Conservation (phyloP, 2,329 filamentous ascomycete genomes). For the Fusarium nanum region DNA sequence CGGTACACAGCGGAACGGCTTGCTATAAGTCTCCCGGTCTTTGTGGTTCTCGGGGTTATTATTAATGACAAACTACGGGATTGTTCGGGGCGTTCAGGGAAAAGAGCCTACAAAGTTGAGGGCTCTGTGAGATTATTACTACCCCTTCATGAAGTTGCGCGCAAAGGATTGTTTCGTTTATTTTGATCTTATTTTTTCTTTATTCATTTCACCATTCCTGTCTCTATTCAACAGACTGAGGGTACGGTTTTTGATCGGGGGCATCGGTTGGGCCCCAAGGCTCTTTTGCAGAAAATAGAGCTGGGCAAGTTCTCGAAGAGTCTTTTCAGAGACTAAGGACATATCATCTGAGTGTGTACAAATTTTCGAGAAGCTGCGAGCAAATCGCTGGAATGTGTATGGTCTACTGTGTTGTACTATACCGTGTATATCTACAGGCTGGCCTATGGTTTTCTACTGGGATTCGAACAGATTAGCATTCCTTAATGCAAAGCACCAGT, state of each 20-base stretch:
- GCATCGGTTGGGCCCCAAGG: neutral
- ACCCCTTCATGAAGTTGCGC: conserved; percentile 44
- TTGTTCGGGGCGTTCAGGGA: conserved; percentile 46
- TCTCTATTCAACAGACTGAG: conserved; percentile 29
- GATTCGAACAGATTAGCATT: conserved; percentile 7
- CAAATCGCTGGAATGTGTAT: conserved; percentile 34
- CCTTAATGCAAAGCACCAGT: conserved; percentile 3
- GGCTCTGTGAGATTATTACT: conserved; percentile 42
- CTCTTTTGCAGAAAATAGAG: conserved; percentile 21
- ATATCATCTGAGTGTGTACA: conserved; percentile 32
- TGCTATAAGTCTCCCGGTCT: conserved; percentile 27
- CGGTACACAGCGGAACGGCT: conserved; percentile 30
- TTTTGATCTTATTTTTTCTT: conserved; percentile 23
- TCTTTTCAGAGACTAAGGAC: conserved; percentile 28
- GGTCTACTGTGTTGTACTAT: conserved; percentile 10
- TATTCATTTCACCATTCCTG: conserved; percentile 26
- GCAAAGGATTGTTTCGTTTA: conserved; percentile 39
- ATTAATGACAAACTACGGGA: conserved; percentile 46
- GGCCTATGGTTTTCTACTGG: conserved; percentile 4
- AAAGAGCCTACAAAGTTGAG: conserved; percentile 45
- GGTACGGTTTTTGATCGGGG: conserved; percentile 26
- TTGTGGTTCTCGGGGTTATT: conserved; percentile 40
- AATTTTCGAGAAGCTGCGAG: conserved; percentile 12
- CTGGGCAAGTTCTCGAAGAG: conserved; percentile 26
- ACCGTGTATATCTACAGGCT: conserved; percentile 35